Percentiles rank a stretch among this genome's conserved stretches.
Evolutionary conservation across 2,329 filamentous ascomycete genomes (phyloP).

Genomic region (Thermomyces lanuginosus): DNA sequence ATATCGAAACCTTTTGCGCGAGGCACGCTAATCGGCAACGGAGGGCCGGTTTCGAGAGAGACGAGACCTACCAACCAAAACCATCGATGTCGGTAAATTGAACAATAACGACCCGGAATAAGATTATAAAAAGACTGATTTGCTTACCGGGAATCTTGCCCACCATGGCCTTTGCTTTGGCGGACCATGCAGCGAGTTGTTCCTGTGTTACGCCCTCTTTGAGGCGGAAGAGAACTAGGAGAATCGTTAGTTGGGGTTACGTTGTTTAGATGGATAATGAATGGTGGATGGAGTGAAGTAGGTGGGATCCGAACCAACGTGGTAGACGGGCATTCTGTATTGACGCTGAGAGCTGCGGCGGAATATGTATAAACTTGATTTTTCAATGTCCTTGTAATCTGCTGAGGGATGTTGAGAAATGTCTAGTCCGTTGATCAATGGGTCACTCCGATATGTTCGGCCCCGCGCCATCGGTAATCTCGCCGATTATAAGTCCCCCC

Average conservation of each 20-base stretch:
- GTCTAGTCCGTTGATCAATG: background rate
- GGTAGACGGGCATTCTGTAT: conserved; percentile 14
- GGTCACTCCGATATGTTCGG: background rate
- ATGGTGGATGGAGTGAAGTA: background rate
- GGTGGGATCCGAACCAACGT: conserved; percentile 22
- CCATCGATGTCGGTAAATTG: background rate
- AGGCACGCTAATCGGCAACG: conserved; percentile 24
- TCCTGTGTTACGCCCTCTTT: conserved; percentile 22
- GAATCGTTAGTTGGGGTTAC: background rate
- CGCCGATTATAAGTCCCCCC: background rate
- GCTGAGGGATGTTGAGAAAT: background rate
- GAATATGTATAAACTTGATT: background rate
- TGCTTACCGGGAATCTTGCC: conserved; percentile 25
- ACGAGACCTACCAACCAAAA: too few species aligned
- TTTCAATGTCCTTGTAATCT: background rate
- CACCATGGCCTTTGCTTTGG: conserved; percentile 21
- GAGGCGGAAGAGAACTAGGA: conserved; percentile 27
- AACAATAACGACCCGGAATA: background rate
- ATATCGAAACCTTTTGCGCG: conserved; percentile 31
- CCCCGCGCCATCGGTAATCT: background rate
- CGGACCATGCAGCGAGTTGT: conserved; percentile 18
- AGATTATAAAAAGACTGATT: background rate
- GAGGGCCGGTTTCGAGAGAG: conserved; percentile 21
- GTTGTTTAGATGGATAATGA: background rate
- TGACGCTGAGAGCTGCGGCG: too few species aligned